These are phyloP conservation scores for Hymenoscyphus linearis DNA, from an alignment of 2,329 filamentous ascomycete genomes.

Conservation along the genomic window DNA sequence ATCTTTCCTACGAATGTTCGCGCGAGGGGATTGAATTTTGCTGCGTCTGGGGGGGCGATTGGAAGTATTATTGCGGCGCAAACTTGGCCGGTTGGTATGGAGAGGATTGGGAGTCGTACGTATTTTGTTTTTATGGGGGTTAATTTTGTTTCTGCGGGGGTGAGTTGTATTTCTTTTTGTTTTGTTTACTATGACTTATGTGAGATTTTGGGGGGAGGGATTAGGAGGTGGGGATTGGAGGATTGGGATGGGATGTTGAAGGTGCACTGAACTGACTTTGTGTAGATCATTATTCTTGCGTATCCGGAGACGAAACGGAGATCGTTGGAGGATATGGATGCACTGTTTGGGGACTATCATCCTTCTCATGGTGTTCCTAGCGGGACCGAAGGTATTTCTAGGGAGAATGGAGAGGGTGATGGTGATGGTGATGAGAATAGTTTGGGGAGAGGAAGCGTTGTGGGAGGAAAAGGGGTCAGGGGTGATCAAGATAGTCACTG, in stretches of 20 bases:
- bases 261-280: neutral
- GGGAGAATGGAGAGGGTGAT: neutral
- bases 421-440: neutral
- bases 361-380: neutral
- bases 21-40: conserved; percentile 50
- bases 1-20: conserved; percentile 55
- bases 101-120: conserved; percentile 43
- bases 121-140: conserved; percentile 55
- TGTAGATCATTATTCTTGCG: conserved; percentile 37
- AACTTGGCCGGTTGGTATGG: conserved; percentile 50
- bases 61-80: conserved; percentile 50
- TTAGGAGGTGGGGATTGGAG: too few species aligned
- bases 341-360: conserved; percentile 32
- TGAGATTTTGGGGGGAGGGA: too few species aligned
- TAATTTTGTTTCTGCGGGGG: conserved; percentile 43
- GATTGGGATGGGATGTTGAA: neutral
- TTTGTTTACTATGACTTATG: too few species aligned
- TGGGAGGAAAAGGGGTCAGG: neutral
- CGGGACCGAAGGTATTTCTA: neutral
- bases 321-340: conserved; percentile 42
- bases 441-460: neutral
- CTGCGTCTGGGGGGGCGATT: conserved; percentile 49
- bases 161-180: conserved; percentile 22
- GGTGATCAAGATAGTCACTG: neutral
- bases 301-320: conserved; percentile 45